Evolutionary conservation across 768 basidiomycete species (phyloP), one percentile per base, ranked within the genome.

Genomic region (Rhodotorula kratochvilovae): DNA sequence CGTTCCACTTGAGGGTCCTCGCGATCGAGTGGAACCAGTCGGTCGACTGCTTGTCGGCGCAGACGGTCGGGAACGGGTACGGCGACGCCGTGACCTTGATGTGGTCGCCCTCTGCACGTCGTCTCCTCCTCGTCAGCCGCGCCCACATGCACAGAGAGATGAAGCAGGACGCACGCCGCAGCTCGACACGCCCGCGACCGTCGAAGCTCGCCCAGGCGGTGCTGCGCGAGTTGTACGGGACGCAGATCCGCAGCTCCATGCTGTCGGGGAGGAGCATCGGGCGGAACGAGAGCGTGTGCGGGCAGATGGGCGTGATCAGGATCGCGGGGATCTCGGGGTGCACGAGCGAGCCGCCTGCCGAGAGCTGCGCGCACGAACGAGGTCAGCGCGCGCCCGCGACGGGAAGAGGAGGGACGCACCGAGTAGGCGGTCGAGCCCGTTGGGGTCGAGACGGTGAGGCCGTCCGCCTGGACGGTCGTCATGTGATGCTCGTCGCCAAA

Each of bases 141-240:
- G n/a, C n/a, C n/a, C n/a, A n/a, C n/a, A n/a, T n/a, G n/a, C n/a
- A n/a, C n/a, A n/a, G n/a, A n/a, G 39, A n/a, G 8, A 3, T 21
- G 35, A 27, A 61, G n/a, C 62, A 68, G 10, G 11, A 84, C 91
- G 78, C 78, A 95, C 95, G 96, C 81, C 90, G 90, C 33, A 98
- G 83, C 81, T 99, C 96, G 21, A 99, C 90, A 45, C 96, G 86
- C 1, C 96, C 96, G 56, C 96, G 87, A 31, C 96, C 96, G 78
- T 99, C 96, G 79, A 99, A 99, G 31, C 92, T 94, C 16, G 91
- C 96, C 96, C 96, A 99, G 15, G 96, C 96, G 0, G 95, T 99
- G 78, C 92, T 95, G 56, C 96, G 84, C 33, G 93, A 96, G 81
- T 98, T 97, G 83, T 92, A 98, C 16, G 96, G 96, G n/a, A 99